phyloP scores from a whole-genome alignment of 176 grass and related monocot genomes.

The Phyllostachys edulis region DNA sequence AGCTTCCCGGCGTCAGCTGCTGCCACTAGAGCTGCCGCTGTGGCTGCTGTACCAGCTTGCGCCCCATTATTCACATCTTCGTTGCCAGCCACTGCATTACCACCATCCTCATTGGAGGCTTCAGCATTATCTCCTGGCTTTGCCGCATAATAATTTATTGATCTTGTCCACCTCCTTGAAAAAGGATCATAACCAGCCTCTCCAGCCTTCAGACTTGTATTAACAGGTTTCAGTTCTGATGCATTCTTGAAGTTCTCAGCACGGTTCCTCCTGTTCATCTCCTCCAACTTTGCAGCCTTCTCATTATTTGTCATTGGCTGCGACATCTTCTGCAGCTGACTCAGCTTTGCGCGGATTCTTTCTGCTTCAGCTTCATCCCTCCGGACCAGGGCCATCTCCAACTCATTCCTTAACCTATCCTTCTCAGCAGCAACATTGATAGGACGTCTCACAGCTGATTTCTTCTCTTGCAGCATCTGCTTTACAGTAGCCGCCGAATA shows the following conservation, averaged over 20 bases:
- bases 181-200: constrained; percentile 97
- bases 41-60: constrained; percentile 53
- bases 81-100: background rate
- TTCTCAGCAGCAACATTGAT: constrained; percentile 97
- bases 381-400: constrained; percentile 61
- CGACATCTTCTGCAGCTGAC: constrained; percentile 50
- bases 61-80: constrained; percentile 39
- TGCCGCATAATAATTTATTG: constrained; percentile 76
- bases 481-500: constrained; percentile 83
- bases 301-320: constrained; percentile 51
- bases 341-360: constrained; percentile 64
- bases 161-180: constrained; percentile 95
- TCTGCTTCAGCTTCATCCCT: constrained; percentile 65
- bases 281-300: constrained; percentile 89
- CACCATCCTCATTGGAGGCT: constrained; percentile 30
- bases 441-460: constrained; percentile 70
- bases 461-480: constrained; percentile 70
- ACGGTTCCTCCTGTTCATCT: constrained; percentile 92
- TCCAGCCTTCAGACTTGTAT: constrained; percentile 79
- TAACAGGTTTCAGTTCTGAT: constrained; percentile 85
- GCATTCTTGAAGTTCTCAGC: constrained; percentile 96
- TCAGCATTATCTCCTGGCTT: constrained; percentile 58
- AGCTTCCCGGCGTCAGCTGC: constrained; percentile 89
- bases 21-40: constrained; percentile 66
- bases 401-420: constrained; percentile 75